Evolutionary conservation across 352 stramenopile genomes (phyloP).

Genomic region (Globisporangium mamillatum): DNA sequence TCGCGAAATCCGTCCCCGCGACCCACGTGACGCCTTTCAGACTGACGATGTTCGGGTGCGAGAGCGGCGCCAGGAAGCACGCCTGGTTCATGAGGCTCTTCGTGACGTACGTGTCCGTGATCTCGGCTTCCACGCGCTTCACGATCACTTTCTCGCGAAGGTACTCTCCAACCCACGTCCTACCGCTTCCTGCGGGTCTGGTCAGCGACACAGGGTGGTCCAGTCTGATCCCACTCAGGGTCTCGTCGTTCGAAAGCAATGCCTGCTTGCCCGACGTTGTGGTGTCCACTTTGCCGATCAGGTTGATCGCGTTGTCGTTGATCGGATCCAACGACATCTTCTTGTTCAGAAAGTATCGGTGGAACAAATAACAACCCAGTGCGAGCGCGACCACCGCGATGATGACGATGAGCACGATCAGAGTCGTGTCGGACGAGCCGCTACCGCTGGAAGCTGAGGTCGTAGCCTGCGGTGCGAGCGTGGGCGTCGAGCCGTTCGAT

Average conservation of each 20-base stretch:
- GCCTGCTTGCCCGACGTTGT: constrained; percentile 38
- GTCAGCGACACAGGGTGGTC: constrained; percentile 49
- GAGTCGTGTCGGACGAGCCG: constrained; percentile 25
- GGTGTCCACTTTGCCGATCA: constrained; percentile 47
- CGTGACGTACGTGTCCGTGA: constrained; percentile 50
- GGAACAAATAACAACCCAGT: constrained; percentile 40
- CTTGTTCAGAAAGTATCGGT: constrained; percentile 31
- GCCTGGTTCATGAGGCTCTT: constrained; percentile 66
- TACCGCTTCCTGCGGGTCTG: constrained; percentile 47
- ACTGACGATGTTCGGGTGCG: constrained; percentile 64
- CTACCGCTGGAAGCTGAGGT: background rate
- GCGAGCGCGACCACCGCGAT: constrained; percentile 34
- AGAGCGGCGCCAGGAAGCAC: constrained; percentile 41
- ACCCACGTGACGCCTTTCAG: constrained; percentile 70
- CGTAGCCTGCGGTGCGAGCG: background rate
- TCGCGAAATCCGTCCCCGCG: constrained; percentile 69
- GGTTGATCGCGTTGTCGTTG: constrained; percentile 34
- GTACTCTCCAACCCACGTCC: constrained; percentile 63
- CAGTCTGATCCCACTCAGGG: constrained; percentile 46
- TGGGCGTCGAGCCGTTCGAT: background rate
- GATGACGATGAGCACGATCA: constrained; percentile 51
- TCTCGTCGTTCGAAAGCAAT: constrained; percentile 72
- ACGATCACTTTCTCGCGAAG: constrained; percentile 52
- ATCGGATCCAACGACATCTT: constrained; percentile 1
- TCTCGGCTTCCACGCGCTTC: constrained; percentile 71